These are phyloP conservation scores for Zygosaccharomyces bisporus DNA, from an alignment of 805 yeast species.

Conservation along the genomic window DNA sequence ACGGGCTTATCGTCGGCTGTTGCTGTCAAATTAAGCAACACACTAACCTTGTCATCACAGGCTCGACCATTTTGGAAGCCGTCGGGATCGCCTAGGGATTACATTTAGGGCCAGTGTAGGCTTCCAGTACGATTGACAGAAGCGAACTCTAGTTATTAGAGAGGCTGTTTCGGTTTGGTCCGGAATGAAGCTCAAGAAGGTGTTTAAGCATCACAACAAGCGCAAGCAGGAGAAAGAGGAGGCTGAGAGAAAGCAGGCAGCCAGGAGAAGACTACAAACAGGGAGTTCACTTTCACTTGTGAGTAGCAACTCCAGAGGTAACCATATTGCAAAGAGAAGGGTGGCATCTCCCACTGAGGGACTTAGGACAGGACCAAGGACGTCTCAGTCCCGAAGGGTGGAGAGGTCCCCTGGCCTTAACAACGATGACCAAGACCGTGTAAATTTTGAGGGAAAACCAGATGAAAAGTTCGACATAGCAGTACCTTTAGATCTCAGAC, in stretches of 20 bases:
- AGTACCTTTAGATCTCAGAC: neutral
- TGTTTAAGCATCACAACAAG: neutral
- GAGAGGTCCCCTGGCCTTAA: neutral
- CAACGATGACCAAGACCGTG: neutral
- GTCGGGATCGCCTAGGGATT: neutral
- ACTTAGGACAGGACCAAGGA: neutral
- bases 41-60: neutral
- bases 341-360: conserved; percentile 6
- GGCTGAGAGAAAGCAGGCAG: neutral
- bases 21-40: neutral
- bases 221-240: conserved; percentile 2
- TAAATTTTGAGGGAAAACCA: neutral
- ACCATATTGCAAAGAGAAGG: conserved; percentile 25
- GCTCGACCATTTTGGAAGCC: neutral
- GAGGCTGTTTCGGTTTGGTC: neutral
- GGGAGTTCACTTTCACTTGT: conserved; percentile 6
- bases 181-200: conserved; percentile 2
- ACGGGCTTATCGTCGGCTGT: neutral
- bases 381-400: neutral
- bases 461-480: neutral
- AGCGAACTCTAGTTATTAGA: neutral
- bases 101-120: neutral
- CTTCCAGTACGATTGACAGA: neutral
- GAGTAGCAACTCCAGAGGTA: conserved; percentile 1
- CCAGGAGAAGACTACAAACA: neutral